These are phyloP conservation scores for Arctium lappa DNA, from an alignment of 129 eudicot genomes.

Conservation along the genomic window DNA sequence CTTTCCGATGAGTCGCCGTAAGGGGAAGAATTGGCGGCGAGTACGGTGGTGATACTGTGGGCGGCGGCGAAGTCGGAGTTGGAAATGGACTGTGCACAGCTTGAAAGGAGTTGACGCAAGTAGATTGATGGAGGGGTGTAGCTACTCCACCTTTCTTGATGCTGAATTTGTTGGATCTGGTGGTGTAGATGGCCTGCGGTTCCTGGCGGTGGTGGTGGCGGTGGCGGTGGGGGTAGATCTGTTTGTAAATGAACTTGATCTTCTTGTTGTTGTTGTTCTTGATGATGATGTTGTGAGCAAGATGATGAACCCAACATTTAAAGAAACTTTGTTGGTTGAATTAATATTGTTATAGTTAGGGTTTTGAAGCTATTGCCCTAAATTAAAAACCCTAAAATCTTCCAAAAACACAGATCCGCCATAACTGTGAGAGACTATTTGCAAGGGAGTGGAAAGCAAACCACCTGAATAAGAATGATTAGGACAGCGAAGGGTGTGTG, in stretches of 20 bases:
- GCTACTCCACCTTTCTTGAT: slow-evolving; percentile 1
- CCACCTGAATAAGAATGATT: slow-evolving; percentile 23
- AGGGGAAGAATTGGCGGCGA: slow-evolving; percentile 51
- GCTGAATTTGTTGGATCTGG: slow-evolving; percentile 23
- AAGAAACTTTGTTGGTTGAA: background rate
- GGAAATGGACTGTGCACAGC: slow-evolving; percentile 78
- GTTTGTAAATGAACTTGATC: slow-evolving; percentile 27
- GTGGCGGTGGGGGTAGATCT: slow-evolving; percentile 24
- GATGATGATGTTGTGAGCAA: slow-evolving; percentile 11
- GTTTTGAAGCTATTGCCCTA: background rate
- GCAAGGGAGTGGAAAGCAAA: slow-evolving; percentile 1
- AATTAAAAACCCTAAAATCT: slow-evolving; percentile 20
- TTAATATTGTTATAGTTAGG: background rate
- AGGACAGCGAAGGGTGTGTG: slow-evolving; percentile 9
- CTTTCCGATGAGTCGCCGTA: slow-evolving; percentile 81
- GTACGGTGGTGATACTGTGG: slow-evolving; percentile 55
- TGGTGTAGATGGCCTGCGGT: slow-evolving; percentile 25
- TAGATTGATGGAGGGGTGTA: slow-evolving; percentile 51
- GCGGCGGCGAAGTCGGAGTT: slow-evolving; percentile 66
- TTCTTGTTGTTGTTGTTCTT: background rate
- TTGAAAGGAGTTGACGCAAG: slow-evolving; percentile 64
- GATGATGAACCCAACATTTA: slow-evolving; percentile 39
- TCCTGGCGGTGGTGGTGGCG: slow-evolving; percentile 19
- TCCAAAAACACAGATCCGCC: background rate
- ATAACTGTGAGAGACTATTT: slow-evolving; percentile 24